Evolutionary conservation across 1,139 yeast genomes (phyloP).

Genomic region (Yamadazyma jaroonii): DNA sequence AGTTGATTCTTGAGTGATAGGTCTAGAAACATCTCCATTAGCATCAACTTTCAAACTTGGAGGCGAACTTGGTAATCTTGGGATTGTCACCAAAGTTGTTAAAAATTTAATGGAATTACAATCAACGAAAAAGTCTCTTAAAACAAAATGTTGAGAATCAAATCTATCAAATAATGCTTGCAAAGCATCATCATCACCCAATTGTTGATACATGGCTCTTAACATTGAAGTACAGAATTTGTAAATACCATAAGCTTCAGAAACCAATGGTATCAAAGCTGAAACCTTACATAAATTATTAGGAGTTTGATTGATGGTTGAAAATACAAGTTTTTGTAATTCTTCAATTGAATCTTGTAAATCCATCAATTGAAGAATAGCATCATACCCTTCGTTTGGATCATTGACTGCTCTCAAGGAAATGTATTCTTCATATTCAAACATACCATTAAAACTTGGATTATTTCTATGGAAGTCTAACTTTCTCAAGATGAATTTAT

Average conservation of each 20-base stretch:
- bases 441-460: constrained; percentile 89
- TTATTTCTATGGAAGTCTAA: constrained; percentile 81
- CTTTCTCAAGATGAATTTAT: constrained; percentile 65
- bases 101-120: constrained; percentile 83
- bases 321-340: constrained; percentile 73
- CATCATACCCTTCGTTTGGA: constrained; percentile 94
- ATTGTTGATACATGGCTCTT: constrained; percentile 78
- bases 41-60: constrained; percentile 62
- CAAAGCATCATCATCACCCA: constrained; percentile 76
- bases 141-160: constrained; percentile 72
- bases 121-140: constrained; percentile 86
- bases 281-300: constrained; percentile 80
- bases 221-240: constrained; percentile 88
- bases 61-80: constrained; percentile 64
- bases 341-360: constrained; percentile 84
- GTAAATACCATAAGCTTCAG: constrained; percentile 93
- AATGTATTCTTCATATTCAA: constrained; percentile 93
- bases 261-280: constrained; percentile 84
- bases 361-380: constrained; percentile 80
- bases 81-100: constrained; percentile 81
- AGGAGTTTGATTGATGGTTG: constrained; percentile 63
- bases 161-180: constrained; percentile 73
- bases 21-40: constrained; percentile 46
- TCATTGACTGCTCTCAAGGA: constrained; percentile 86
- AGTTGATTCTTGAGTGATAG: constrained; percentile 23